Evolutionary conservation across 2,329 filamentous ascomycete species (phyloP), one percentile per base, ranked within the genome.

Genomic region (Scleromitrula shiraiana): DNA sequence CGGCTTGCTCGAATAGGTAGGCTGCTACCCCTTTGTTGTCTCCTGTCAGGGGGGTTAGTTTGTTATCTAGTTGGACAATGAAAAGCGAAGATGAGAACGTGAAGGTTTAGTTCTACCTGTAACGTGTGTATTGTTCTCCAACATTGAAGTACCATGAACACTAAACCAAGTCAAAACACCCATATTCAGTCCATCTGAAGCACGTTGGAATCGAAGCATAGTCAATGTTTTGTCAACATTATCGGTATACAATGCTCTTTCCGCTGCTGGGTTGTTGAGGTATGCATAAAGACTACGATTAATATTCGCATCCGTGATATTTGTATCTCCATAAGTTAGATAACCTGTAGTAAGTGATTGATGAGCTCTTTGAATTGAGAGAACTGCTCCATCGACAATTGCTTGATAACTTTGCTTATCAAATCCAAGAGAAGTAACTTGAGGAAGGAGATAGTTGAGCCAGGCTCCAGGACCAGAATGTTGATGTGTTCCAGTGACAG

Each of bases 1-100:
- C 73, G 36, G 77, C 80, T 56, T 83, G 75, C 63, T 97, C 91
- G 46, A 95, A 83, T 9, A 95, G 71, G 61, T 85, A 86, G 0
- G 88, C 85, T 1, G 89, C 88, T 4, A 95, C 86, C 8, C 90
- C 91, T 68, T 97, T 97, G 72, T 97, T 97, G 66, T 97, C 59
- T 52, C 47, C 22, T 39, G 10, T 12, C 8, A 2, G 26, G 23
- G 24, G 26, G 4, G 14, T 42, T 44, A 38, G 19, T 6, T 20
- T 3, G 10, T 8, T 2, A 17, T 7, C 29, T 15, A 10, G 15
- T 17, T 12, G 10, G 1, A 15, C n/a, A n/a, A n/a, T n/a, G n/a
- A n/a, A n/a, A n/a, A n/a, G n/a, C n/a, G n/a, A n/a, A n/a, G n/a
- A n/a, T n/a, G 14, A 20, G n/a, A 14, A n/a, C 4, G 23, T 20